These are phyloP conservation scores for Geranomyces variabilis DNA, from an alignment of 192 early-diverging fungal species.

Conservation along the genomic window DNA sequence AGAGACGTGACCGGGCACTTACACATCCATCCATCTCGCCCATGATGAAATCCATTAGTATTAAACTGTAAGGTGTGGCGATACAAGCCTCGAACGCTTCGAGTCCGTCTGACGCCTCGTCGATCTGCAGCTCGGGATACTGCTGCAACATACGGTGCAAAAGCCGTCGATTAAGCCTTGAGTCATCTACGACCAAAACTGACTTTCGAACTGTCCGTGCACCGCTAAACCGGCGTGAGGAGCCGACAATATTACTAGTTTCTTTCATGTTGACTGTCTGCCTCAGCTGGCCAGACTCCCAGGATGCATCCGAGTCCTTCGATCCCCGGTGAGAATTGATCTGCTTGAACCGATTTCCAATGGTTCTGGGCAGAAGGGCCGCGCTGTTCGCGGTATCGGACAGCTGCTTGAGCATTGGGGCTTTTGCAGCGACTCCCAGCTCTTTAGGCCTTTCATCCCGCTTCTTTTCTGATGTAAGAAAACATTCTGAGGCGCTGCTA, in stretches of 20 bases:
- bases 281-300: neutral
- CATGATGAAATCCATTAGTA: constrained; percentile 28
- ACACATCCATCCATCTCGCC: constrained; percentile 14
- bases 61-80: neutral
- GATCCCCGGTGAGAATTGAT: constrained; percentile 9
- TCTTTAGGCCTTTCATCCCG: neutral
- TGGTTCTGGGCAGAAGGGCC: neutral
- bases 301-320: neutral
- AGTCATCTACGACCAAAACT: constrained; percentile 32
- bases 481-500: too few species aligned
- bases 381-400: neutral
- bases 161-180: constrained; percentile 5
- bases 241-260: neutral
- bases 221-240: neutral
- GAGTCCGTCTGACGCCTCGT: constrained; percentile 22
- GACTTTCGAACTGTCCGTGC: neutral
- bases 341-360: neutral
- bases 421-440: neutral
- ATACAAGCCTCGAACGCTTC: constrained; percentile 22
- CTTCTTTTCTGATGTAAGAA: neutral
- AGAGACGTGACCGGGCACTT: neutral
- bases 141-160: constrained; percentile 20
- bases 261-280: too few species aligned
- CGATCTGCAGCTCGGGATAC: constrained; percentile 15
- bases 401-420: constrained; percentile 14